These are phyloP conservation scores for Tarenaya hassleriana DNA, from an alignment of 345 rosid species.

Conservation along the genomic window DNA sequence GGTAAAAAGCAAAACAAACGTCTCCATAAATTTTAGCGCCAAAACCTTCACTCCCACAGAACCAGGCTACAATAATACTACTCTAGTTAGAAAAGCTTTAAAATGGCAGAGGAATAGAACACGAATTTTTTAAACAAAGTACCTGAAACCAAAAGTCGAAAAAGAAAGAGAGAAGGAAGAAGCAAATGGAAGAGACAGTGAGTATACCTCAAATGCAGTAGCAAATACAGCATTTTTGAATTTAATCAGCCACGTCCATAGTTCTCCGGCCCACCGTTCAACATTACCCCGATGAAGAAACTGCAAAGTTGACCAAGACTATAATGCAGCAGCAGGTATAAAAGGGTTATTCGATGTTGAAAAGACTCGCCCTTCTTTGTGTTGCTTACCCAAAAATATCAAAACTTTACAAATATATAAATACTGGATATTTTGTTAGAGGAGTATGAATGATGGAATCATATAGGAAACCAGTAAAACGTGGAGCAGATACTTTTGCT, in stretches of 20 bases:
- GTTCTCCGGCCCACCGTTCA: slow-evolving; percentile 68
- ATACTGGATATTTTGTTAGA: too few species aligned
- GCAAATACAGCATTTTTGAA: slow-evolving; percentile 68
- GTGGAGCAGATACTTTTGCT: neutral
- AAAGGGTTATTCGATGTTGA: slow-evolving; percentile 6
- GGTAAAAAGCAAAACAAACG: slow-evolving; percentile 64
- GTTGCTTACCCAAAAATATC: too few species aligned
- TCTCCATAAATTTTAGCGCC: slow-evolving; percentile 91
- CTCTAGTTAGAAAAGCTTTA: slow-evolving; percentile 14
- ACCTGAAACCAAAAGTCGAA: slow-evolving; percentile 5
- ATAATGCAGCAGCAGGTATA: slow-evolving; percentile 12
- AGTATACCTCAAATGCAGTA: slow-evolving; percentile 67
- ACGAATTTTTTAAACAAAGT: slow-evolving; percentile 6
- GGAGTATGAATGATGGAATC: too few species aligned
- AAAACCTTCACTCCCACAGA: slow-evolving; percentile 58
- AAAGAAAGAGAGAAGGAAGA: slow-evolving; percentile 2
- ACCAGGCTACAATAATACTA: slow-evolving; percentile 57
- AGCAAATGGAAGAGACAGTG: too few species aligned
- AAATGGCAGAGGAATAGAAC: slow-evolving; percentile 11
- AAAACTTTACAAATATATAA: too few species aligned
- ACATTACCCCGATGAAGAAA: slow-evolving; percentile 56
- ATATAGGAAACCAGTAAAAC: too few species aligned
- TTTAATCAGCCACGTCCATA: slow-evolving; percentile 79
- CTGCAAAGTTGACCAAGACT: slow-evolving; percentile 33
- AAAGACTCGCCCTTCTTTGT: too few species aligned